These are phyloP conservation scores for Aspergillus ibericus DNA, from an alignment of 2,329 filamentous ascomycete genomes.

Conservation along the genomic window DNA sequence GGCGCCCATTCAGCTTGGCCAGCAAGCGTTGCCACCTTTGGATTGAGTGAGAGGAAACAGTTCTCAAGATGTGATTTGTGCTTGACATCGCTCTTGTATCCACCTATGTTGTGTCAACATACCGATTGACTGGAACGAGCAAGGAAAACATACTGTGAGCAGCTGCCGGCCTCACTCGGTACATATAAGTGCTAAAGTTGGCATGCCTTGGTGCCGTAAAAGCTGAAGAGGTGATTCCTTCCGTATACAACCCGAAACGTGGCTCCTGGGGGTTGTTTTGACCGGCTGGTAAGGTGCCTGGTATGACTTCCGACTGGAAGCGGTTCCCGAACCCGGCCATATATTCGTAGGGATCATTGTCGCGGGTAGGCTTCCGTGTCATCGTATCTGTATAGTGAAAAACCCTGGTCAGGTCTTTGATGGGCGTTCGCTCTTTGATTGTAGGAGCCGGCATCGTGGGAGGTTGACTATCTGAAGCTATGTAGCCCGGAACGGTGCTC, in stretches of 20 bases:
- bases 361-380: slow-evolving; percentile 29
- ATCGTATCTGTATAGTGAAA: slow-evolving; percentile 34
- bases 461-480: too few relatives aligned
- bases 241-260: slow-evolving; percentile 33
- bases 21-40: slow-evolving; percentile 53
- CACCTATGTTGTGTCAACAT: slow-evolving; percentile 18
- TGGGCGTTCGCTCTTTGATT: slow-evolving; percentile 20
- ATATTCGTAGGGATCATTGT: slow-evolving; percentile 33
- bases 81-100: slow-evolving; percentile 45
- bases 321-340: slow-evolving; percentile 31
- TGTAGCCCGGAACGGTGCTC: too few relatives aligned
- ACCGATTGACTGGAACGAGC: neutral
- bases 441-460: slow-evolving; percentile 28
- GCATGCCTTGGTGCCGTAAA: slow-evolving; percentile 27
- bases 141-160: slow-evolving; percentile 23
- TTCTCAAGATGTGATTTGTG: slow-evolving; percentile 30
- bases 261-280: slow-evolving; percentile 30
- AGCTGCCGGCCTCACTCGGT: slow-evolving; percentile 28
- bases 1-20: slow-evolving; percentile 58
- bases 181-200: slow-evolving; percentile 32
- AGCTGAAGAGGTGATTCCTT: slow-evolving; percentile 31
- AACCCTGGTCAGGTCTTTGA: slow-evolving; percentile 30
- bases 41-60: slow-evolving; percentile 40
- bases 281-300: too few relatives aligned
- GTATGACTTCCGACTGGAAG: slow-evolving; percentile 36